Evolutionary conservation across 768 basidiomycete genomes (phyloP), one percentile per base, ranked within the genome.

Genomic region (Fomitopsis pulvina): DNA sequence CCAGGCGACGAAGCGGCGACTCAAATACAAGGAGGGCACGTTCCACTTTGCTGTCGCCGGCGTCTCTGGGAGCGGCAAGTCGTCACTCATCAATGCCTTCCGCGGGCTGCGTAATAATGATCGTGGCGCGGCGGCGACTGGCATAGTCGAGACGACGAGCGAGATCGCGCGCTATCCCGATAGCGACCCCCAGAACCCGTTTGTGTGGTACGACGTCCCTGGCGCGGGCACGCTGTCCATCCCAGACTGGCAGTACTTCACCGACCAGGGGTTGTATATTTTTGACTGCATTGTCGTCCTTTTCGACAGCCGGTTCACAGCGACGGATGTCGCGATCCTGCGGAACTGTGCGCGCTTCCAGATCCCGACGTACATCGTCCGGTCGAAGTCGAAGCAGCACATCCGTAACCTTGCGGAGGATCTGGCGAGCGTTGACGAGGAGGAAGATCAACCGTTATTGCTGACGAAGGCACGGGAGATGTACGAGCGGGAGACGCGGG

Each of bases 321-420:
- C 20, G n/a, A 37, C 32, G 5, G 45, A 46, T 18, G n/a, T 34
- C 4, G 32, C 45, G 5, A 32, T 46, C 45, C 29, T 46, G 10
- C n/a, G 32, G 9, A 46, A 46, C 30, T 46, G 45, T 18, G 32
- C n/a, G 6, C 45, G 29, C 12, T 46, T 46, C 25, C 18, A 37
- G 5, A 46, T 46, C 20, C 29, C 29, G 3, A 37, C 45, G n/a
- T 46, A 46, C 45, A 46, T 46, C 45, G 45, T 46, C 8, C 45
- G 45, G n/a, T 46, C 30, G n/a, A 46, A 46, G 25, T 46, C 45
- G 21, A 34, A 26, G 45, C 45, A 46, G 32, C 45, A 46, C 45
- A 24, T 46, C 16, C 45, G 21, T 16, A 46, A 46, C 25, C 18
- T 34, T 14, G 3, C 18, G 5, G 24, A 46, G 6, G 45, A 46